A percentile compares a stretch with the other conserved stretches of the same genome.
Evolutionary conservation across 2,329 filamentous ascomycete species (phyloP).

Genomic region (Clarireedia homoeocarpa): DNA sequence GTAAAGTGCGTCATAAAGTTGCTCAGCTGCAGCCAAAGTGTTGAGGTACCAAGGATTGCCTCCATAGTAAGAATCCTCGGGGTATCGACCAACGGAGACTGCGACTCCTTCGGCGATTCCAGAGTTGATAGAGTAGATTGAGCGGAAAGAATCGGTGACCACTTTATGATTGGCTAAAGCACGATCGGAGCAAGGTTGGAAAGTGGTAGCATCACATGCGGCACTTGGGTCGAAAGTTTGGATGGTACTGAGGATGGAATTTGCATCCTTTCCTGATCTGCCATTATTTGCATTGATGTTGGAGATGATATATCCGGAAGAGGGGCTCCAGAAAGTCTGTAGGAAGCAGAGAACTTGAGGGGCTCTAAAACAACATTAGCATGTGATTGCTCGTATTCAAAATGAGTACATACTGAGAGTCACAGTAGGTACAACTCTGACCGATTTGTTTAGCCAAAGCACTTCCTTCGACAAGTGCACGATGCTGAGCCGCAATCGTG

Average conservation of each 20-base stretch:
- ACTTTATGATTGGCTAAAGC: conserved; percentile 71
- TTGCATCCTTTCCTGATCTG: conserved; percentile 63
- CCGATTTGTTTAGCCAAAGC: conserved; percentile 57
- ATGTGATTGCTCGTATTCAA: neutral
- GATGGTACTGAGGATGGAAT: conserved; percentile 59
- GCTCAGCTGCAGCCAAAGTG: conserved; percentile 71
- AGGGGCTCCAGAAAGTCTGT: conserved; percentile 61
- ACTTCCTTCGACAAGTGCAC: conserved; percentile 60
- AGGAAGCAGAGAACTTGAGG: conserved; percentile 67
- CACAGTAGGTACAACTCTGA: conserved; percentile 51
- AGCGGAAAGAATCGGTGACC: conserved; percentile 67
- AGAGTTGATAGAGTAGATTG: conserved; percentile 60
- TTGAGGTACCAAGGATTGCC: conserved; percentile 78
- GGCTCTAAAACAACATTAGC: conserved; percentile 32
- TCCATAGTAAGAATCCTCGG: conserved; percentile 66
- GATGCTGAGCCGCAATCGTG: conserved; percentile 61
- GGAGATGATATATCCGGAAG: conserved; percentile 53
- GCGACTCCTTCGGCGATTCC: conserved; percentile 53
- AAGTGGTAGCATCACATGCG: conserved; percentile 61
- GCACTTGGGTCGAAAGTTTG: conserved; percentile 61
- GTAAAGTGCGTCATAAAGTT: conserved; percentile 68
- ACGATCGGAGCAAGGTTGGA: conserved; percentile 53
- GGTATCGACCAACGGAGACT: conserved; percentile 57
- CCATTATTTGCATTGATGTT: conserved; percentile 59
- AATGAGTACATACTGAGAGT: conserved; percentile 35